Conservation (phyloP, 1,284 basidiomycete species). For the Moesziomyces aphidis region DNA sequence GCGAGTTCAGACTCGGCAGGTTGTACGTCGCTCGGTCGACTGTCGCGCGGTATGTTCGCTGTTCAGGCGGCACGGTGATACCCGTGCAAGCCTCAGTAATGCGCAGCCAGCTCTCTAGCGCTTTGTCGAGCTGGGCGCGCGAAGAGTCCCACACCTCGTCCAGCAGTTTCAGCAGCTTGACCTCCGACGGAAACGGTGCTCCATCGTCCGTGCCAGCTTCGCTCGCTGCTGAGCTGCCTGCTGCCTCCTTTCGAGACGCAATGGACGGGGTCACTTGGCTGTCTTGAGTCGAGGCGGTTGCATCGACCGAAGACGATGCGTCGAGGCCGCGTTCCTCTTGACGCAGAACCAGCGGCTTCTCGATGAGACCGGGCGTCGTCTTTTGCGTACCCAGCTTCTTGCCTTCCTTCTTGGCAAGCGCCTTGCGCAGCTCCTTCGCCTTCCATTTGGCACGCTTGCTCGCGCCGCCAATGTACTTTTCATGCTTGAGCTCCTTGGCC, state of each 20-base stretch:
- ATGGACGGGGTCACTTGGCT: neutral
- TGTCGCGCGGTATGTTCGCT: constrained; percentile 43
- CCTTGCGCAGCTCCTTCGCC: constrained; percentile 37
- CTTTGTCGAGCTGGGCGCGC: constrained; percentile 18
- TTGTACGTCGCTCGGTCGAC: constrained; percentile 63
- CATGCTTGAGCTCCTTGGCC: constrained; percentile 39
- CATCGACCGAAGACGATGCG: constrained; percentile 1
- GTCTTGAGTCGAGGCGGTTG: neutral
- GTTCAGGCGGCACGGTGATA: neutral
- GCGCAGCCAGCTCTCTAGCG: constrained; percentile 30
- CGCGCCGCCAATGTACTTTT: constrained; percentile 38
- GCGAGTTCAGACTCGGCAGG: constrained; percentile 58
- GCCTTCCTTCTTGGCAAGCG: constrained; percentile 28
- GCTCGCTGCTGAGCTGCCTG: constrained; percentile 14
- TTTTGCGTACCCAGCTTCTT: constrained; percentile 40
- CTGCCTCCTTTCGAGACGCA: constrained; percentile 6
- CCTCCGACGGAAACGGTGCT: constrained; percentile 39
- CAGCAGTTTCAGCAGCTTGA: constrained; percentile 35
- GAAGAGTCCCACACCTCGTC: constrained; percentile 38
- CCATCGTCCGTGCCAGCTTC: constrained; percentile 33
- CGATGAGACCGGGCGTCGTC: constrained; percentile 25
- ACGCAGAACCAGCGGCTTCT: constrained; percentile 21
- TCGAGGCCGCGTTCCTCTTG: constrained; percentile 4
- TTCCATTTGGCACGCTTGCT: constrained; percentile 41
- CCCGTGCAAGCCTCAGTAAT: constrained; percentile 15